These are phyloP conservation scores for Epicoccum sorghinum DNA, from an alignment of 2,329 filamentous ascomycete genomes.

Conservation along the genomic window DNA sequence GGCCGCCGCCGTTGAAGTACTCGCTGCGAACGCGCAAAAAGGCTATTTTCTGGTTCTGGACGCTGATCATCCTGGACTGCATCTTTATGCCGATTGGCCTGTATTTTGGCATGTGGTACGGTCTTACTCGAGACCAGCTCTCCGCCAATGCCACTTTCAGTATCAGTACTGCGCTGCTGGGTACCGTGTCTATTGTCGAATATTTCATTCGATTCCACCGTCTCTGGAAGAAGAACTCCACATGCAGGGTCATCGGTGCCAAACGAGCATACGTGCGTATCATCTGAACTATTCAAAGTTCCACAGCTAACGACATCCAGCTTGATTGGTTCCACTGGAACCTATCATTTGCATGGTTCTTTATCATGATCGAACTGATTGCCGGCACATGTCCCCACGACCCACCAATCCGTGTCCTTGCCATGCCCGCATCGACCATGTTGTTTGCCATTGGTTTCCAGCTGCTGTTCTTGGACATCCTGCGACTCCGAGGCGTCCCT, in stretches of 20 bases:
- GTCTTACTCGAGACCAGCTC: constrained; percentile 53
- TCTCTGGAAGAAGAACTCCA: constrained; percentile 59
- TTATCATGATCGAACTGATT: constrained; percentile 63
- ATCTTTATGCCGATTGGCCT: constrained; percentile 64
- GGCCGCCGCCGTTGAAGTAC: constrained; percentile 62
- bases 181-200: constrained; percentile 61
- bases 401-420: constrained; percentile 59
- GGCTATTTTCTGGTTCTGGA: constrained; percentile 65
- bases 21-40: constrained; percentile 60
- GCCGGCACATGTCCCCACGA: constrained; percentile 56
- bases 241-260: constrained; percentile 59
- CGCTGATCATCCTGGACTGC: constrained; percentile 64
- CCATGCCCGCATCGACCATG: constrained; percentile 60
- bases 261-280: constrained; percentile 47
- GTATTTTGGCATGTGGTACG: constrained; percentile 67
- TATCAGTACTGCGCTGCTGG: constrained; percentile 60
- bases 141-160: constrained; percentile 59
- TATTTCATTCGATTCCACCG: constrained; percentile 58
- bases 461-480: constrained; percentile 56
- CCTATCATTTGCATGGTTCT: constrained; percentile 60
- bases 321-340: constrained; percentile 66
- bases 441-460: constrained; percentile 59
- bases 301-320: constrained; percentile 28
- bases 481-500: constrained; percentile 53
- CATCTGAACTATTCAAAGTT: no score